Percentiles rank a stretch among this genome's conserved stretches.
Conservation (phyloP, 257 asterid species). For the Pogostemon cablin region DNA sequence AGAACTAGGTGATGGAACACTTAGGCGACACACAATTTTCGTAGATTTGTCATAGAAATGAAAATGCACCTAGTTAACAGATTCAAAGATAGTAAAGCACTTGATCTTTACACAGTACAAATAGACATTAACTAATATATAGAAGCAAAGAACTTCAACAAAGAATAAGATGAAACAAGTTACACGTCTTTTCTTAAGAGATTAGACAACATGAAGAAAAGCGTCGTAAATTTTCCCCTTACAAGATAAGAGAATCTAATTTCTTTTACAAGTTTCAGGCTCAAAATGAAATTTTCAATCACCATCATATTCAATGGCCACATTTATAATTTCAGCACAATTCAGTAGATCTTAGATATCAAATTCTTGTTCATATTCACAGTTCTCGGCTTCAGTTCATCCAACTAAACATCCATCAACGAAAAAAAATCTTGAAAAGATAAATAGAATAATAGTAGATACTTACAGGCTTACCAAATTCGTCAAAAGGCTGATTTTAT, state of each 20-base stretch:
- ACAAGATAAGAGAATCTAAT: no score
- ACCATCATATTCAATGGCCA: no score
- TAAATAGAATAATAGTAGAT: constrained; percentile 36
- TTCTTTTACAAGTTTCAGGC: no score
- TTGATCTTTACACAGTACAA: neutral
- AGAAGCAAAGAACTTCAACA: neutral
- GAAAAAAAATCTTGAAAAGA: constrained; percentile 6
- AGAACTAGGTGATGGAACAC: neutral
- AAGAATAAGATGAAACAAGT: neutral
- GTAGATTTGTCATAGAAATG: constrained; percentile 1
- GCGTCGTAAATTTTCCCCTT: no score
- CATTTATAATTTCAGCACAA: no score
- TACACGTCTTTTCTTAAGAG: no score
- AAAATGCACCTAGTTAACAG: neutral
- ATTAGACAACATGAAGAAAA: no score
- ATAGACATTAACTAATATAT: neutral
- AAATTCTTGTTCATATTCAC: no score
- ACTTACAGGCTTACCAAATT: constrained; percentile 97
- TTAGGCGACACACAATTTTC: neutral
- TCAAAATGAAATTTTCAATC: no score
- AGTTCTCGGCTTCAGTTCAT: constrained; percentile 22
- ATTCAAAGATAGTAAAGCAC: neutral
- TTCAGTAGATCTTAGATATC: no score
- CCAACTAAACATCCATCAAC: neutral
- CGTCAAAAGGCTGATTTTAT: constrained; percentile 68